phyloP scores from a whole-genome alignment of 257 asterid genomes.

The Solanum rostratum region DNA sequence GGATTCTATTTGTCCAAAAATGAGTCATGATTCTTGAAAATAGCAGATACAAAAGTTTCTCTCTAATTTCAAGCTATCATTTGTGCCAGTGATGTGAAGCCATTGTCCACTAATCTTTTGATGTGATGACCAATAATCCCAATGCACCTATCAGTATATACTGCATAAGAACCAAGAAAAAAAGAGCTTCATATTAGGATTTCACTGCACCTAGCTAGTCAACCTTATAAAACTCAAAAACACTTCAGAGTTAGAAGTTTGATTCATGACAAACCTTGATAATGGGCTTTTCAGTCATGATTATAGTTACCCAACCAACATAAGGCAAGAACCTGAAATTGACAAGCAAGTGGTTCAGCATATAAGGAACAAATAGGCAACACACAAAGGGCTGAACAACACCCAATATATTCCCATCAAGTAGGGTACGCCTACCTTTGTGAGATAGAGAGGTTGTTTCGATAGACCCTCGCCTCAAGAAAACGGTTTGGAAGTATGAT shows the following conservation, averaged over 20 bases:
- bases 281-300: constrained; percentile 97
- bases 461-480: not conserved
- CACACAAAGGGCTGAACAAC: not conserved
- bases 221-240: not conserved
- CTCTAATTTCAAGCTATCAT: not conserved
- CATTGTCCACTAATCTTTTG: constrained; percentile 48
- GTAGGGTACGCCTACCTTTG: not conserved
- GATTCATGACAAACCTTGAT: constrained; percentile 53
- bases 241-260: not conserved
- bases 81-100: not conserved
- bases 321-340: constrained; percentile 81
- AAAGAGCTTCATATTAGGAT: not conserved
- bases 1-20: not conserved
- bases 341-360: not conserved
- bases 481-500: not conserved
- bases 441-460: not conserved
- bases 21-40: not conserved
- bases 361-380: not conserved
- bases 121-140: constrained; percentile 89
- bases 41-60: not conserved
- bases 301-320: constrained; percentile 98
- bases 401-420: not conserved
- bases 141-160: constrained; percentile 80
- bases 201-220: not conserved
- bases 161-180: constrained; percentile 30